phyloP scores from a whole-genome alignment of 2,329 filamentous ascomycete genomes.

The Dactylella cylindrospora region DNA sequence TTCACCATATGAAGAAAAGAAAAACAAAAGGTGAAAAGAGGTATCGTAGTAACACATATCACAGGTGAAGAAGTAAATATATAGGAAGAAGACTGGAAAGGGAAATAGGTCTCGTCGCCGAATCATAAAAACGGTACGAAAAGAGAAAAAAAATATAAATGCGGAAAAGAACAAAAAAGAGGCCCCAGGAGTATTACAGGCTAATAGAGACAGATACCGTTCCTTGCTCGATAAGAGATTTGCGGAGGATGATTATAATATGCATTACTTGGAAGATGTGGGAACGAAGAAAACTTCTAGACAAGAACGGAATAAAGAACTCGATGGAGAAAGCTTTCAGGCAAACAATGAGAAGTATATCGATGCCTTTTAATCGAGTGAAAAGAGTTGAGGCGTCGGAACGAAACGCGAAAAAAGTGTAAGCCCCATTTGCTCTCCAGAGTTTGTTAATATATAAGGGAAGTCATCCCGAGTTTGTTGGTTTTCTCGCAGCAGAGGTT shows the following conservation, averaged over 20 bases:
- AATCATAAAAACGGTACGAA: too few species aligned
- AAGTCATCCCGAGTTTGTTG: too few species aligned
- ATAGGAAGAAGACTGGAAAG: constrained; percentile 21
- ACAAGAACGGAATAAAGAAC: constrained; percentile 17
- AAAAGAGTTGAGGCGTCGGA: too few species aligned
- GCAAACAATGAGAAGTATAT: constrained; percentile 6
- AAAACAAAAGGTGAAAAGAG: constrained; percentile 49
- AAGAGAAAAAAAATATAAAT: too few species aligned
- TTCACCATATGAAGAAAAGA: constrained; percentile 50
- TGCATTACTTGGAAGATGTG: constrained; percentile 35
- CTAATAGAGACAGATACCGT: constrained; percentile 39
- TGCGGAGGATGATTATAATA: constrained; percentile 41
- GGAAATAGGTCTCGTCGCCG: constrained; percentile 30
- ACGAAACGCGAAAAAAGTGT: too few species aligned
- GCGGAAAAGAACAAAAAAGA: constrained; percentile 4
- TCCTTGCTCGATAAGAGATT: constrained; percentile 38
- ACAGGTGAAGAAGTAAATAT: constrained; percentile 49
- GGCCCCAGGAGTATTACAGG: constrained; percentile 39
- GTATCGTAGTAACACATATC: constrained; percentile 52
- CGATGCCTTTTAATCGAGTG: constrained; percentile 6
- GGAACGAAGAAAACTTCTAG: constrained; percentile 20
- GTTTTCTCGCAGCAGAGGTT: too few species aligned
- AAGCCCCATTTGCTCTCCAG: too few species aligned
- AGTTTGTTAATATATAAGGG: too few species aligned
- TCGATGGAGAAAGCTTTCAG: constrained; percentile 8